Conservation (phyloP, 768 basidiomycete species). For the Russula abietina region DNA sequence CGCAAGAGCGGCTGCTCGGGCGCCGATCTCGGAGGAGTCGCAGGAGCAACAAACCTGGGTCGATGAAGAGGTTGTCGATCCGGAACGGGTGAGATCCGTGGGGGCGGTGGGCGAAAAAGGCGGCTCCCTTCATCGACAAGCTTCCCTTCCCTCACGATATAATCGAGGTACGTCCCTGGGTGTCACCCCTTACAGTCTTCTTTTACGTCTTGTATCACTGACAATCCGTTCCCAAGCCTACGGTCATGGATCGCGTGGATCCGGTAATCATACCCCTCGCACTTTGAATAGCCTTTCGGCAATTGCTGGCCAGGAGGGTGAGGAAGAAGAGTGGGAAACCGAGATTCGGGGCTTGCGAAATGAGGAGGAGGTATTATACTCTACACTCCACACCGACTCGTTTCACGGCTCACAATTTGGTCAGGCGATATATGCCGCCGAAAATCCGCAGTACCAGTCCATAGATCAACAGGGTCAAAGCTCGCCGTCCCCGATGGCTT, state of each 20-base stretch:
- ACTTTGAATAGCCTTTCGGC: conserved; percentile 77
- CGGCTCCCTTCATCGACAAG: conserved; percentile 25
- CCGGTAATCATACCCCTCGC: conserved; percentile 62
- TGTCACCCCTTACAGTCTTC: too few relatives aligned
- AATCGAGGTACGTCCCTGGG: conserved; percentile 19
- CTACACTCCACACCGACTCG: conserved; percentile 1
- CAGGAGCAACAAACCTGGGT: conserved; percentile 24
- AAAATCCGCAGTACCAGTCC: conserved; percentile 39
- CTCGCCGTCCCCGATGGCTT: conserved; percentile 54
- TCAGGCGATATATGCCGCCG: conserved; percentile 5
- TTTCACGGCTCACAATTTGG: conserved; percentile 7
- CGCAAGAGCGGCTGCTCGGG: conserved; percentile 18
- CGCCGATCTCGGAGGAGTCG: conserved; percentile 23
- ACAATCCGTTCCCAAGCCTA: conserved; percentile 19
- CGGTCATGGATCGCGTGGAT: conserved; percentile 30
- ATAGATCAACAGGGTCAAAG: conserved; percentile 46
- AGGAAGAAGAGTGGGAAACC: conserved; percentile 83
- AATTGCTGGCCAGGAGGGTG: conserved; percentile 81
- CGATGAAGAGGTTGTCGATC: conserved; percentile 21
- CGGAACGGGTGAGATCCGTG: conserved; percentile 17
- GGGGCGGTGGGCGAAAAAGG: conserved; percentile 24
- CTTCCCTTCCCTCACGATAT: conserved; percentile 24
- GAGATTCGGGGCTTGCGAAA: conserved; percentile 51
- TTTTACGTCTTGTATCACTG: neutral
- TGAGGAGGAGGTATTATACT: conserved; percentile 58